Base-by-base conservation (phyloP, 2,329 filamentous ascomycete genomes). In the Diatrype stigma region DNA sequence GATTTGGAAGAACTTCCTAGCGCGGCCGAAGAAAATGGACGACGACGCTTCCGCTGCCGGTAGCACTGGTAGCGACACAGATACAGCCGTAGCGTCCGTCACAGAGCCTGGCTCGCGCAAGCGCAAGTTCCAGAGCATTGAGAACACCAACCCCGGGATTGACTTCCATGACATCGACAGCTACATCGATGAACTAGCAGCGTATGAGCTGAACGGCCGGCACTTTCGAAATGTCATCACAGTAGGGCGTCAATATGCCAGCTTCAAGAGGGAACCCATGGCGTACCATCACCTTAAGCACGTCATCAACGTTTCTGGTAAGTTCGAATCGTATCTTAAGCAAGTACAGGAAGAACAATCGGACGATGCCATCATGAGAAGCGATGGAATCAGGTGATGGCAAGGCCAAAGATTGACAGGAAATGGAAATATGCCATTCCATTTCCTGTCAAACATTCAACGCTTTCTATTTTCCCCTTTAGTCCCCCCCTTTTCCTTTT, bases 1-100 rank as follows among this genome's bases (percentile, higher is more conserved):
- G 17, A 45, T 63, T 7, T 63, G 58, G 60, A 10, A 26, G 2
- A 62, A 57, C 35, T 58, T 61, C 16, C 16, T 62, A 5, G 7
- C 10, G 4, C 23, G 47, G 4, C 50, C 59, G 1, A 38, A 51
- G 17, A 34, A 48, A 2, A n/a, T 52, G 0, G 30, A 46, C 6
- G 51, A n/a, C n/a, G n/a, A n/a, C n/a, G n/a, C n/a, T n/a, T n/a
- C n/a, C n/a, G n/a, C n/a, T n/a, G n/a, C n/a, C n/a, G n/a, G n/a
- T n/a, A n/a, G n/a, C n/a, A n/a, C n/a, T n/a, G n/a, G n/a, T n/a
- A n/a, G n/a, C n/a, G n/a, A n/a, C n/a, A n/a, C n/a, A n/a, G n/a
- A n/a, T n/a, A n/a, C n/a, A n/a, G n/a, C n/a, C n/a, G n/a, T n/a
- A n/a, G n/a, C n/a, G n/a, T n/a, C n/a, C n/a, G n/a, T n/a, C n/a